Percentiles rank a stretch among this genome's conserved stretches.
These are phyloP conservation scores for Penicillium aurantiogriseum DNA, from an alignment of 2,329 filamentous ascomycete genomes.

Conservation along the genomic window DNA sequence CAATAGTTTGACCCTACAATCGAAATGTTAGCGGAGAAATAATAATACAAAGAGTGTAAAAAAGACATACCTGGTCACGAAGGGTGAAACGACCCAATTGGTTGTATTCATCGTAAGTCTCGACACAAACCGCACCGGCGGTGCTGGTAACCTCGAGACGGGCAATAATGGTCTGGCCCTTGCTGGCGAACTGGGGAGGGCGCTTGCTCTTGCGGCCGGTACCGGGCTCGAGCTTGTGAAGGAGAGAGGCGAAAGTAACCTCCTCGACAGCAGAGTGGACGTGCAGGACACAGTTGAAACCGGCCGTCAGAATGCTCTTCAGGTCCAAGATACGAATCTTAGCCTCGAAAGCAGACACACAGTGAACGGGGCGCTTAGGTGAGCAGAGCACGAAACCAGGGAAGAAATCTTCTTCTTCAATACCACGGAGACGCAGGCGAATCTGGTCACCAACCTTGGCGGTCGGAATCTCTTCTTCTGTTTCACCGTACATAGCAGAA, in stretches of 20 bases:
- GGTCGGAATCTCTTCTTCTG: conserved; percentile 81
- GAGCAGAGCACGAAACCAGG: conserved; percentile 97
- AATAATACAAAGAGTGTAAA: not conserved
- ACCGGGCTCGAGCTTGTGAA: conserved; percentile 95
- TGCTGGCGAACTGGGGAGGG: conserved; percentile 83
- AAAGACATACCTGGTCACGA: conserved; percentile 70
- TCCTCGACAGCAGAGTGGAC: conserved; percentile 97
- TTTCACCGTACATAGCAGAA: conserved; percentile 87
- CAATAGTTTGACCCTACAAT: conserved; percentile 89
- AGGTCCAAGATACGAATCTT: conserved; percentile 94
- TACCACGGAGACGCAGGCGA: conserved; percentile 83
- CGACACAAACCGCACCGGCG: conserved; percentile 84
- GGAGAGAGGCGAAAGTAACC: conserved; percentile 80
- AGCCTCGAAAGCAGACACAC: conserved; percentile 84
- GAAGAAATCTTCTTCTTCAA: conserved; percentile 95
- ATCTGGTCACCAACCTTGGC: conserved; percentile 94
- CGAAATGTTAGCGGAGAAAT: conserved; percentile 20
- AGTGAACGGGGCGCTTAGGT: conserved; percentile 88
- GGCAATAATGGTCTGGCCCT: conserved; percentile 81
- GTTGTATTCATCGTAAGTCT: conserved; percentile 92
- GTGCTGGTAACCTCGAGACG: conserved; percentile 82
- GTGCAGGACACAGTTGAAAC: conserved; percentile 97
- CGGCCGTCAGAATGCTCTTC: conserved; percentile 88
- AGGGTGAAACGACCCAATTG: conserved; percentile 90
- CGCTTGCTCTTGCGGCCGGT: conserved; percentile 91